Evolutionary conservation across 768 basidiomycete species (phyloP), one percentile per base, ranked within the genome.

Genomic region (Ramaria rubella): DNA sequence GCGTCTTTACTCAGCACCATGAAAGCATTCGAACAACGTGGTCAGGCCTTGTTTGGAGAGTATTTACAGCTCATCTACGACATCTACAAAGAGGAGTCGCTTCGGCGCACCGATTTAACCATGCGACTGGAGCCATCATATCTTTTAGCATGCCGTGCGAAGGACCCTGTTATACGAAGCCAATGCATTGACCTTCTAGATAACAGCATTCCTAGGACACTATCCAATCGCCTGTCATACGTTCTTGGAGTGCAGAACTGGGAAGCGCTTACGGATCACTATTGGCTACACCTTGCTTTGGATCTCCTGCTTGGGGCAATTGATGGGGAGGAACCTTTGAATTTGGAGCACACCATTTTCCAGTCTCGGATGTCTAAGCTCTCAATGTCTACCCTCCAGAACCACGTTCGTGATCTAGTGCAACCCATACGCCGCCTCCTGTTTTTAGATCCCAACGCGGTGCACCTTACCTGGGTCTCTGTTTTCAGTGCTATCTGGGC

Each of bases 201-300:
- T 63, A 76, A 83, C 63, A 94, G 87, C 65, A 81, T 97, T 49
- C 90, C 94, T 30, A 82, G 87, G 31, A 86, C 87, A 1, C 77
- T 96, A 11, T 81, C 82, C 57, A 84, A 80, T 58, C 87, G 96
- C 26, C 69, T 99, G 46, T 86, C 87, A 38, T 97, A 94, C 68
- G 83, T 98, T 60, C 75, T 95, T 36, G 93, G 89, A 24, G 87
- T 94, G 15, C 95, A 98, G 70, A 92, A 78, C 63, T 99, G 96
- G 96, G 96, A 98, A 56, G 81, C 86, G 1, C 71, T 99, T 19
- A 83, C 90, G 2, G 93, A 95, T 59, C 82, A 89, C 54, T 92
- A 96, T 64, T 99, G 96, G 96, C 86, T 94, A 31, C 86, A 89
- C 61, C 78, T 98, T 19, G 92, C 94, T 15, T 74, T 97, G 26